phyloP scores from a whole-genome alignment of 2,329 filamentous ascomycete genomes.

The Colletotrichum navitas region DNA sequence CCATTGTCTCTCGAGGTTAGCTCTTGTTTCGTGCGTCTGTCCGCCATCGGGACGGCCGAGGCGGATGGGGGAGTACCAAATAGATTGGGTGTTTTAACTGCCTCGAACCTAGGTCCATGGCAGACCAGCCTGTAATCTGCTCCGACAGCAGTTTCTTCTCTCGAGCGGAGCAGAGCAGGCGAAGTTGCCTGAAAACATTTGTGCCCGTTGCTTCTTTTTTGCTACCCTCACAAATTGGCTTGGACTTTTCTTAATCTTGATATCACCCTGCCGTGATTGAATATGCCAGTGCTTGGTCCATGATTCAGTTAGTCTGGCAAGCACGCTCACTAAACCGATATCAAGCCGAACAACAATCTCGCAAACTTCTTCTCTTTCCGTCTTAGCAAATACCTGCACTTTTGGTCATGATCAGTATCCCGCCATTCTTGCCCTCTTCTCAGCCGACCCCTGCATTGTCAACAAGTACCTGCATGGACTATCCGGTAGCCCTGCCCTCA shows the following conservation, averaged over 20 bases:
- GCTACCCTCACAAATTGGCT: not conserved
- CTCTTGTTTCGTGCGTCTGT: slow-evolving; percentile 15
- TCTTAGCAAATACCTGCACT: not conserved
- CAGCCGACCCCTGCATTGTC: too few species aligned
- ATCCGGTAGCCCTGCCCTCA: not conserved
- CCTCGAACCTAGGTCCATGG: slow-evolving; percentile 14
- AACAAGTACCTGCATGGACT: not conserved
- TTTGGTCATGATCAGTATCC: not conserved
- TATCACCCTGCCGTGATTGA: not conserved
- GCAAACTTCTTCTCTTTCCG: not conserved
- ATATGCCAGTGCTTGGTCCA: not conserved
- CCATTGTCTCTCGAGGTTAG: slow-evolving; percentile 20
- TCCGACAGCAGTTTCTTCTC: slow-evolving; percentile 5
- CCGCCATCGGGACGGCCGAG: slow-evolving; percentile 11
- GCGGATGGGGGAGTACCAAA: slow-evolving; percentile 7
- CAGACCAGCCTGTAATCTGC: not conserved
- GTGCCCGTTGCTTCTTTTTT: not conserved
- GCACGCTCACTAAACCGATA: not conserved
- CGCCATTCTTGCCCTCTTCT: not conserved
- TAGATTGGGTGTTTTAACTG: slow-evolving; percentile 14
- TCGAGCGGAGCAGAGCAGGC: slow-evolving; percentile 2
- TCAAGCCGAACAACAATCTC: not conserved
- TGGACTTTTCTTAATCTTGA: not conserved
- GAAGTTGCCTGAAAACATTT: slow-evolving; percentile 9
- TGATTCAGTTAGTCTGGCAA: not conserved